Evolutionary conservation across 805 yeast genomes (phyloP).

Genomic region (Zygosaccharomyces lentus): DNA sequence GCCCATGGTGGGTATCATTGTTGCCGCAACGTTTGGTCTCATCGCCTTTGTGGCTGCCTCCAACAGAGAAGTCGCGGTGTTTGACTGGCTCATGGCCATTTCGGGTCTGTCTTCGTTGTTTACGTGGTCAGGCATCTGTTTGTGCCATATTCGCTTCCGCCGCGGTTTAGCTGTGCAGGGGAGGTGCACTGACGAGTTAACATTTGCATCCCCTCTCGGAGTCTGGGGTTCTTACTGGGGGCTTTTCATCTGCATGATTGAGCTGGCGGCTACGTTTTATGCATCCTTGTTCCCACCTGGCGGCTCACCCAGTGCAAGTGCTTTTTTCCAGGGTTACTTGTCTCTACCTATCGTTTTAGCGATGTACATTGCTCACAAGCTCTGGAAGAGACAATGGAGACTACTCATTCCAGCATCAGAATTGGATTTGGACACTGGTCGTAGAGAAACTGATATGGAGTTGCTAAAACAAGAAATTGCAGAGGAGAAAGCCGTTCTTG

Average conservation of each 20-base stretch:
- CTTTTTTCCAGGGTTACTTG: constrained; percentile 63
- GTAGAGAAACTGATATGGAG: constrained; percentile 54
- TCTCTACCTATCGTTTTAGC: constrained; percentile 58
- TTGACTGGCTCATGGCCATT: constrained; percentile 60
- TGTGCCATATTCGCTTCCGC: constrained; percentile 60
- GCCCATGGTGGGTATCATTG: constrained; percentile 53
- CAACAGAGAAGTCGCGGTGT: constrained; percentile 48
- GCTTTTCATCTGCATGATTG: constrained; percentile 48
- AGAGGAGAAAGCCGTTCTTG: constrained; percentile 43
- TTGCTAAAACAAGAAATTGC: constrained; percentile 48
- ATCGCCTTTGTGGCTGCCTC: constrained; percentile 57
- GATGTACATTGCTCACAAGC: constrained; percentile 54
- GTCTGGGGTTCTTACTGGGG: constrained; percentile 65
- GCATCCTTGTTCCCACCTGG: constrained; percentile 70
- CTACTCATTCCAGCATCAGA: constrained; percentile 43
- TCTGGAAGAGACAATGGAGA: constrained; percentile 44
- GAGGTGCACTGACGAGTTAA: constrained; percentile 61
- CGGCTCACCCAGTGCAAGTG: constrained; percentile 45
- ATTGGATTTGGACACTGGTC: constrained; percentile 60
- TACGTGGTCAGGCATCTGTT: constrained; percentile 59
- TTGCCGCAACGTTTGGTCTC: constrained; percentile 51
- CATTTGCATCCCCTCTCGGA: constrained; percentile 65
- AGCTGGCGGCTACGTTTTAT: constrained; percentile 78
- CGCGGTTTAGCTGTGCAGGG: constrained; percentile 61
- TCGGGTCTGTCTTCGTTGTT: constrained; percentile 58